Base-by-base conservation (phyloP, 306 rosid species). In the Castanea mollissima region DNA sequence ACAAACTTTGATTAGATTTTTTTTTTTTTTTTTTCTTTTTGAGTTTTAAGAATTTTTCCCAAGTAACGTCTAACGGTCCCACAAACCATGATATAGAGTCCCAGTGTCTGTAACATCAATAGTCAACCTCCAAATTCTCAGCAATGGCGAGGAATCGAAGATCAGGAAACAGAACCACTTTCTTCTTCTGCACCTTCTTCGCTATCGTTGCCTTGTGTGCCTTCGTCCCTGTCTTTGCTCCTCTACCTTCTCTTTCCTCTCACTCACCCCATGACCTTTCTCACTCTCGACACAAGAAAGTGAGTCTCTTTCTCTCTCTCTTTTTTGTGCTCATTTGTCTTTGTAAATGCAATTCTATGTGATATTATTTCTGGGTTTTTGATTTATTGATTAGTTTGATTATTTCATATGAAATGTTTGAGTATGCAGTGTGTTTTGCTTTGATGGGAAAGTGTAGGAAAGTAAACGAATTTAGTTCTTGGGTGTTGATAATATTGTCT, bases 71-170 rank as follows among this genome's bases (percentile, higher is more conserved):
- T 41, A 41, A 41, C 46, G 46, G 46, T 41, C 46, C 46, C 46
- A 41, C 46, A 41, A 8, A 41, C 16, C 54, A 12, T 12, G 54
- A 49, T 49, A 12, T 10, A 49, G 54, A 59, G 15, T 20, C 63
- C 23, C 63, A 63, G 46, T 8, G 46, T 41, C 69, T 25, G 11
- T 2, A 15, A 32, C 70, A 15, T 3, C 20, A 35, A 12, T 29
- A 23, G 52, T 19, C 72, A 10, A 68, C 54, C 52, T 68, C 46
- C 25, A 34, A 19, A 68, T 19, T 34, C 52, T 68, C 27, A 11
- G 52, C 72, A 35, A 67, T 68, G 72, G 72, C 54, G 18, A 68
- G 72, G 54, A 68, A 68, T 49, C 72, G 72, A 68, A 68, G 72
- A 27, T 8, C 49, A 35, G 4, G 72, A 19, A 34, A 49, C 72